Percentiles rank a stretch among this genome's conserved stretches.
Conservation (phyloP, 176 grass and related monocot species). For the Zizania latifolia region DNA sequence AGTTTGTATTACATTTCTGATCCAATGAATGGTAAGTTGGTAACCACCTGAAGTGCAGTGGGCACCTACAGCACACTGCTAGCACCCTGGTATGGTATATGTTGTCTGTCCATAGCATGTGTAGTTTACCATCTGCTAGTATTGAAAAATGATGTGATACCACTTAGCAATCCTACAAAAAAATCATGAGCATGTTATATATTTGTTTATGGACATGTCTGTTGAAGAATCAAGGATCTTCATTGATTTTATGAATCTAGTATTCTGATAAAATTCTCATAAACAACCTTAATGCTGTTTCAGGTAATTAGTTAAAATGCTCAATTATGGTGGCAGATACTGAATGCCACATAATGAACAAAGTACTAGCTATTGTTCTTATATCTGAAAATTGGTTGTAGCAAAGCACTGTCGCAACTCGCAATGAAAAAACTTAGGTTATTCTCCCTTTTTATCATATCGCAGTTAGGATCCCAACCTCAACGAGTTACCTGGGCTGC, state of each 20-base stretch:
- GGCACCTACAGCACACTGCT: background rate
- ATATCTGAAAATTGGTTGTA: background rate
- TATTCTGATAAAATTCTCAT: background rate
- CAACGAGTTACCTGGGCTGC: background rate
- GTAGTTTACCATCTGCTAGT: too few species aligned
- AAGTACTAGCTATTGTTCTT: background rate
- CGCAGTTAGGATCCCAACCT: conserved; percentile 6
- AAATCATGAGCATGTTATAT: background rate
- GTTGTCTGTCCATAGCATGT: background rate
- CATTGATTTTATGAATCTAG: background rate
- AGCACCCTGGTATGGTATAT: background rate
- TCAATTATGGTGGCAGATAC: background rate
- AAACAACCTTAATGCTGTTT: background rate
- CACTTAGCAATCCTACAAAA: background rate
- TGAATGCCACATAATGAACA: background rate
- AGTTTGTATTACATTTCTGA: too few species aligned
- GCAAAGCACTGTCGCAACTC: background rate
- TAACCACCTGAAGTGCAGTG: background rate
- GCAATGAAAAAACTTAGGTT: background rate
- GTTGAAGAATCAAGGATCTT: background rate
- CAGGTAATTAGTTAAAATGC: background rate
- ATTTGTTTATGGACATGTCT: background rate
- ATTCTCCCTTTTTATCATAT: background rate
- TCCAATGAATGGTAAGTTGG: background rate
- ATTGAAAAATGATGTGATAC: background rate